Evolutionary conservation across 805 yeast species (phyloP).

Genomic region (Lachancea fermentati): DNA sequence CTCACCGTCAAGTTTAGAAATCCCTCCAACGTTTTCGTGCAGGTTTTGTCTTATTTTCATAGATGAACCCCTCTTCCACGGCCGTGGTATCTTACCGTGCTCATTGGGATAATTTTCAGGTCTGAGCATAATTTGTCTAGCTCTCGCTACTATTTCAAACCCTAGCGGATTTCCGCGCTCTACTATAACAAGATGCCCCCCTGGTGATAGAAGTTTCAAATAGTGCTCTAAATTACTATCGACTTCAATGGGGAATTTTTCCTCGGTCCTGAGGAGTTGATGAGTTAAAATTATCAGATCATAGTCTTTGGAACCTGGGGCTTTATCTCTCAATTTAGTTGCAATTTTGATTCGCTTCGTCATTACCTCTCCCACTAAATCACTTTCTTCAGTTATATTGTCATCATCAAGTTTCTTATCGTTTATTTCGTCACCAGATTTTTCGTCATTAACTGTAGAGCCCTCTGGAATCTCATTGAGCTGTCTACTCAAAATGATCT

Average conservation of each 20-base stretch:
- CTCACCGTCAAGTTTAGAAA: constrained; percentile 2
- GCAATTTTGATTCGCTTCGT: constrained; percentile 48
- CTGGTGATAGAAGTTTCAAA: constrained; percentile 60
- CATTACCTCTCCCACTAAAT: constrained; percentile 48
- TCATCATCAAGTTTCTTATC: constrained; percentile 15
- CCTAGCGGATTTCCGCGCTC: constrained; percentile 92
- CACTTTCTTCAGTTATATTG: constrained; percentile 27
- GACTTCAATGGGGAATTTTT: constrained; percentile 63
- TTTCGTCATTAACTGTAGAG: constrained; percentile 16
- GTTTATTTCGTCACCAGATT: constrained; percentile 7
- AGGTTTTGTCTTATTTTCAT: background rate
- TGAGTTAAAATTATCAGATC: constrained; percentile 83
- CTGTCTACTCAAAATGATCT: constrained; percentile 68
- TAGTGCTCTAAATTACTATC: constrained; percentile 60
- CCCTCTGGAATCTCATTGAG: constrained; percentile 39
- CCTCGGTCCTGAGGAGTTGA: constrained; percentile 57
- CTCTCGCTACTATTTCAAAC: constrained; percentile 81
- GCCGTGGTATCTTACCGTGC: constrained; percentile 61
- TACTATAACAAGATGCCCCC: constrained; percentile 70
- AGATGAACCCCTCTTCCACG: constrained; percentile 50
- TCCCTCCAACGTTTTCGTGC: background rate
- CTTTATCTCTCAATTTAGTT: constrained; percentile 49
- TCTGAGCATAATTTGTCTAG: constrained; percentile 83
- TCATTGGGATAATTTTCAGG: constrained; percentile 62
- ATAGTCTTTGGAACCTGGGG: constrained; percentile 50